Base-by-base conservation (phyloP, 202 grass and related monocot species). In the Zizania palustris region DNA sequence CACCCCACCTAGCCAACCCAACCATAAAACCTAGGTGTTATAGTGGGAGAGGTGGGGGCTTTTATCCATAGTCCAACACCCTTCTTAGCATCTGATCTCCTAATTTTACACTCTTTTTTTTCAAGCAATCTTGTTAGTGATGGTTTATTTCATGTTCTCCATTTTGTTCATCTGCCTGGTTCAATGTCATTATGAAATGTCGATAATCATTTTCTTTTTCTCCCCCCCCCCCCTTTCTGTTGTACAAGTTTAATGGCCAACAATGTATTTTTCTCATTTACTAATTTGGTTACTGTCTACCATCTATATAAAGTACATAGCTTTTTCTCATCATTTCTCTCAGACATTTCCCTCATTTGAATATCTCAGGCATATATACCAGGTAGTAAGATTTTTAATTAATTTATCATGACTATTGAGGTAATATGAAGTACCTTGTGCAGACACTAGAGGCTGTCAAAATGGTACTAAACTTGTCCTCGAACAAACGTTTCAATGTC, bases 401-500 rank as follows among this genome's bases (percentile, higher is more conserved):
- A 61, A 6, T 60, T 36, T 40, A 72, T n/a, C n/a, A 60, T 66
- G 60, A 75, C 60, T 84, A 48, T 63, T 79, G 5, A 49, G 64
- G 51, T 83, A 74, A 84, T 35, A 11, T 12, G 33, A 60, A 33
- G 16, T 72, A 69, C 61, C 35, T 21, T 85, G 56, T 90, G 77
- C 78, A 94, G 95, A 85, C 95, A 69, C 82, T 94, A 58, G 91
- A 94, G 90, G 95, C 91, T 74, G 50, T 79, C 46, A 94, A 88
- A 82, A 98, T 73, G 78, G 91, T 92, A 81, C 69, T 94, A 34
- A 82, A 87, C 70, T 67, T 98, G 60, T 98, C 95, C 8, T 73
- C 60, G 11, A 85, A 90, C 76, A 94, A 98, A 67, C 72, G 66
- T 10, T 84, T 92, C 28, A 88, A 89, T 75, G 63, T 73, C 72